These are phyloP conservation scores for Colletotrichum lini DNA, from an alignment of 2,329 filamentous ascomycete species.

Conservation along the genomic window DNA sequence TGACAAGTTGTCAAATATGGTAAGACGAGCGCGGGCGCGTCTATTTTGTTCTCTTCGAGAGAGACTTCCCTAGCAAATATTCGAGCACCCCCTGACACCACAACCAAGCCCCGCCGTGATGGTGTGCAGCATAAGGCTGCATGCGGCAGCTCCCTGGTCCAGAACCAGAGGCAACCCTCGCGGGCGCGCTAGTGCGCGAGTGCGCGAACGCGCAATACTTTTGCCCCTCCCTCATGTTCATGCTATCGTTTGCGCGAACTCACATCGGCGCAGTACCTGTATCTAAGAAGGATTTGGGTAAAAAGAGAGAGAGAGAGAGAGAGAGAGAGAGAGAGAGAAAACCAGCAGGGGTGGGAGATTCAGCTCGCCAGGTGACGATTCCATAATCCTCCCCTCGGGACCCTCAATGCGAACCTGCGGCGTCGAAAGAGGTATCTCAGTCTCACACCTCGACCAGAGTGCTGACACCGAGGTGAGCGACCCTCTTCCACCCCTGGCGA, in stretches of 20 bases:
- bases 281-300: background rate
- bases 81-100: background rate
- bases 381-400: background rate
- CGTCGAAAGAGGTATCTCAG: background rate
- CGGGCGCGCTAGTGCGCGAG: background rate
- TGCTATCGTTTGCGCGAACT: background rate
- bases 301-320: too few species aligned
- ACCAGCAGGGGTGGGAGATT: too few species aligned
- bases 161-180: background rate
- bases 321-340: too few species aligned
- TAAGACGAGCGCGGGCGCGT: background rate
- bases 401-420: background rate
- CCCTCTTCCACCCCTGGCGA: too few species aligned
- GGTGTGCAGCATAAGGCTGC: constrained; percentile 38
- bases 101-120: background rate
- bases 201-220: constrained; percentile 20
- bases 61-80: background rate
- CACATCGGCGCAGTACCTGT: background rate
- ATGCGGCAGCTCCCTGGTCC: constrained; percentile 8
- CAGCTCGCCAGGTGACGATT: background rate
- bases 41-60: background rate
- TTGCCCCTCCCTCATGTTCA: background rate
- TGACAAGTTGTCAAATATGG: background rate
- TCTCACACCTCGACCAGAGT: constrained; percentile 21
- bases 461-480: constrained; percentile 36